Conservation (phyloP, 2,329 filamentous ascomycete genomes). For the Neospermospora avenae region DNA sequence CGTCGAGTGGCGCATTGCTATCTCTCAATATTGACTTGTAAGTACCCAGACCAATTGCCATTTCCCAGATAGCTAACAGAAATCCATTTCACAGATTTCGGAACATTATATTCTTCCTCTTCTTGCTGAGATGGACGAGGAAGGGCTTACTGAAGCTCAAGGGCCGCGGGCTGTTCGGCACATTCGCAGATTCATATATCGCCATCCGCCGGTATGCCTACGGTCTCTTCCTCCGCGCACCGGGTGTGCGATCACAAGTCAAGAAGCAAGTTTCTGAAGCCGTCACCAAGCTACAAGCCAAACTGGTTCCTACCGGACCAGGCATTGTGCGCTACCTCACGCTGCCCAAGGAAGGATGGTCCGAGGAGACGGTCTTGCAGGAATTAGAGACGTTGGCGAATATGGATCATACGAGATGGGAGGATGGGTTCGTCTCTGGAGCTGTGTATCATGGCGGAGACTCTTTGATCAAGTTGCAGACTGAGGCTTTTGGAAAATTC, state of each 20-base stretch:
- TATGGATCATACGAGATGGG: slow-evolving; percentile 95
- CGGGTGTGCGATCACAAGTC: slow-evolving; percentile 82
- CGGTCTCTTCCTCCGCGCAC: slow-evolving; percentile 79
- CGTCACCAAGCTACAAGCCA: slow-evolving; percentile 75
- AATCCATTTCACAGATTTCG: slow-evolving; percentile 56
- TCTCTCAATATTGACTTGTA: slow-evolving; percentile 68
- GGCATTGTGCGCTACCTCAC: slow-evolving; percentile 69
- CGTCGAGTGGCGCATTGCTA: slow-evolving; percentile 53
- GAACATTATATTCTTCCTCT: slow-evolving; percentile 85
- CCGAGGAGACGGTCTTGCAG: slow-evolving; percentile 70
- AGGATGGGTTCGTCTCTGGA: slow-evolving; percentile 90
- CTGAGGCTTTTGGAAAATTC: slow-evolving; percentile 90
- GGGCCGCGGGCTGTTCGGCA: slow-evolving; percentile 83
- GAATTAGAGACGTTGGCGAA: slow-evolving; percentile 76
- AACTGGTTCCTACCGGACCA: slow-evolving; percentile 72
- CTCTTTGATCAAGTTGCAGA: slow-evolving; percentile 77
- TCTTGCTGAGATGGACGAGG: slow-evolving; percentile 78
- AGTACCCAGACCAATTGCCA: slow-evolving; percentile 38
- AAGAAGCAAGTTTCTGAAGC: slow-evolving; percentile 79
- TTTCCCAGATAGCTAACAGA: slow-evolving; percentile 5
- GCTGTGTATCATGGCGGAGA: slow-evolving; percentile 95
- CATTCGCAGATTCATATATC: slow-evolving; percentile 69
- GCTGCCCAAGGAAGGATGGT: slow-evolving; percentile 82
- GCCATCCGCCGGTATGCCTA: slow-evolving; percentile 72
- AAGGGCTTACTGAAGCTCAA: slow-evolving; percentile 80